phyloP scores from a whole-genome alignment of 371 early-diverging fungal genomes.

The Mucor plumbeus region DNA sequence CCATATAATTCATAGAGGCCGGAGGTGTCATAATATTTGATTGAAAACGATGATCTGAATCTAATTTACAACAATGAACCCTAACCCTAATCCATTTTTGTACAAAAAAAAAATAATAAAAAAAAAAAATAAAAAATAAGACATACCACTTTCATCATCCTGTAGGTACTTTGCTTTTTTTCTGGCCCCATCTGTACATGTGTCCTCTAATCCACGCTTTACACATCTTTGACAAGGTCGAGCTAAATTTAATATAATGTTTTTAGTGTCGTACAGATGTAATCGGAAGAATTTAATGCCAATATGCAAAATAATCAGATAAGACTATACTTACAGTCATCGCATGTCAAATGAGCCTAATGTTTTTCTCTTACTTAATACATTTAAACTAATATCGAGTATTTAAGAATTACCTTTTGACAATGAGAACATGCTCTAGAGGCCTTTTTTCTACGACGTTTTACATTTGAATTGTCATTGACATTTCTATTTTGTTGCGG shows the following conservation, averaged over 20 bases:
- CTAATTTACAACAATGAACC: neutral
- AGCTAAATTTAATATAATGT: constrained; percentile 28
- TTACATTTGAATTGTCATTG: neutral
- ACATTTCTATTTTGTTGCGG: neutral
- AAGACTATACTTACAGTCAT: constrained; percentile 49
- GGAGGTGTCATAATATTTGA: constrained; percentile 22
- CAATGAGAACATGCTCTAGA: constrained; percentile 49
- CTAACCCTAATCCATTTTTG: too few relatives aligned
- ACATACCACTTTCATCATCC: constrained; percentile 47
- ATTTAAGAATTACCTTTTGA: constrained; percentile 33
- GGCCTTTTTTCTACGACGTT: constrained; percentile 25
- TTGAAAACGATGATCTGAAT: constrained; percentile 19
- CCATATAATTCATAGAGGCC: constrained; percentile 21
- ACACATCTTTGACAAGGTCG: constrained; percentile 84
- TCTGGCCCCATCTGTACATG: constrained; percentile 77
- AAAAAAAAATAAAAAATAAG: too few relatives aligned
- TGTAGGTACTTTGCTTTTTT: constrained; percentile 86
- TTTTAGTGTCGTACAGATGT: neutral
- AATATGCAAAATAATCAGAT: neutral
- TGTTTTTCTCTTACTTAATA: too few relatives aligned
- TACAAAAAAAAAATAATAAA: too few relatives aligned
- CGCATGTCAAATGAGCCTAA: constrained; percentile 63
- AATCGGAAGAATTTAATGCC: constrained; percentile 3
- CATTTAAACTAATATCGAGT: too few relatives aligned
- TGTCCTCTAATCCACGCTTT: constrained; percentile 66